Conservation (phyloP, 768 basidiomycete genomes). For the Pleurotus cornucopiae region DNA sequence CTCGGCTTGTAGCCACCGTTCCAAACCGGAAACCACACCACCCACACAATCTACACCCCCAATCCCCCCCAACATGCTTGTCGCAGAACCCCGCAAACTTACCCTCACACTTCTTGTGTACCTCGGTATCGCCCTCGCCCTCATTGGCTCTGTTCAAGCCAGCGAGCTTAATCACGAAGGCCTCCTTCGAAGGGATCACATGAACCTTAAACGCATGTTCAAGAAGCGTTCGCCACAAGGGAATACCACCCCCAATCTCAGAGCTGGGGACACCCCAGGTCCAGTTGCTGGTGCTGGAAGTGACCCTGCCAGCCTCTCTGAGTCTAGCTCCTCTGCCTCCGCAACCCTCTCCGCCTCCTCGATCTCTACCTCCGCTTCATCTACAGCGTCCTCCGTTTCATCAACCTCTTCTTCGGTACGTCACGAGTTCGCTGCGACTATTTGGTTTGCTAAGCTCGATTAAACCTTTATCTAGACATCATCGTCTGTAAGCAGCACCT, state of each 20-base stretch:
- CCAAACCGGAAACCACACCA: conserved; percentile 4
- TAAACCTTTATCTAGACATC: neutral
- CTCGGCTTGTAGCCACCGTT: conserved; percentile 9
- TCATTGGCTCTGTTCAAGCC: conserved; percentile 43
- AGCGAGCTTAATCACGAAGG: conserved; percentile 27
- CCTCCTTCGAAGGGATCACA: conserved; percentile 50
- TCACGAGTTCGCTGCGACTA: conserved; percentile 9
- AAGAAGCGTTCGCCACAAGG: conserved; percentile 51
- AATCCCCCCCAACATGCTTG: conserved; percentile 40
- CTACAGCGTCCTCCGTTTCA: conserved; percentile 10
- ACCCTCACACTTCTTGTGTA: conserved; percentile 63
- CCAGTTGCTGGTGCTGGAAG: conserved; percentile 30
- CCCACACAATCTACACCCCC: neutral
- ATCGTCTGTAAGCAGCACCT: conserved; percentile 10
- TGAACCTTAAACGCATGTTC: conserved; percentile 57
- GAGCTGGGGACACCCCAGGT: conserved; percentile 10
- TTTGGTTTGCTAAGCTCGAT: neutral
- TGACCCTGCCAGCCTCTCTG: conserved; percentile 14
- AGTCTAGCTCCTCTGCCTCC: conserved; percentile 1
- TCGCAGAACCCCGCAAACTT: conserved; percentile 37
- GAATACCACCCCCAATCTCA: conserved; percentile 15
- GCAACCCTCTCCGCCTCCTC: conserved; percentile 9
- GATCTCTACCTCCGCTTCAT: conserved; percentile 1
- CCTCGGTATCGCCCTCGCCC: conserved; percentile 49
- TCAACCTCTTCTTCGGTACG: conserved; percentile 11